Base-by-base conservation (phyloP, 2,329 filamentous ascomycete species). In the Daldinia sp. region DNA sequence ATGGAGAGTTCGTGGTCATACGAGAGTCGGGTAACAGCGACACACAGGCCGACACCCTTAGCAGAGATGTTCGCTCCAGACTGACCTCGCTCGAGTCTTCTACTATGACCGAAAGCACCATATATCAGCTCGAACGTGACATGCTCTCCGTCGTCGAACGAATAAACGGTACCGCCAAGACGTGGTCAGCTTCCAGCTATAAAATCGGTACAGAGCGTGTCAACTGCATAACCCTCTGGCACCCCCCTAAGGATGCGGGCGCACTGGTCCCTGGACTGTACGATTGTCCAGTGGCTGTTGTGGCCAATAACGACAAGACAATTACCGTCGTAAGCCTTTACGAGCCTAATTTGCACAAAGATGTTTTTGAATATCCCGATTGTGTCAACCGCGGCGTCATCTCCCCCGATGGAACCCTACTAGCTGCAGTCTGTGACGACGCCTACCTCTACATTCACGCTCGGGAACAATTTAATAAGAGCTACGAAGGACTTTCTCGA, bases 351-450 rank as follows among this genome's bases (percentile, higher is more conserved):
- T 85, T 92, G 67, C 84, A 91, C 39, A 81, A 97, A 23, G 89
- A 92, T 61, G 86, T 90, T 48, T 82, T 98, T 60, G 85, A 88
- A 3, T 91, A 97, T 71, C 91, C 92, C 4, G 92, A 95, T 77
- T 92, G 90, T 71, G 95, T 98, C 82, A 99, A 99, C 75, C 93
- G 97, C 76, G 93, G 94, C 37, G 89, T 94, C n/a, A 90, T 99
- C 59, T 98, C 95, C 6, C 96, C 95, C 0, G 92, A 98, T 77
- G 95, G 94, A 0, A 87, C 86, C 20, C 81, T 95, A 10, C 84
- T 98, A 20, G 87, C 94, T 5, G 93, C 94, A 1, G 92, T 98
- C 48, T 92, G 95, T 44, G 96, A 99, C 77, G 92, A 94, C 74
- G 91, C 93, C 0, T 92, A 89, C 71, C 88, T 95, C 20, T 98